phyloP scores from a whole-genome alignment of 371 early-diverging fungal genomes.

The Actinomortierella wolfii region DNA sequence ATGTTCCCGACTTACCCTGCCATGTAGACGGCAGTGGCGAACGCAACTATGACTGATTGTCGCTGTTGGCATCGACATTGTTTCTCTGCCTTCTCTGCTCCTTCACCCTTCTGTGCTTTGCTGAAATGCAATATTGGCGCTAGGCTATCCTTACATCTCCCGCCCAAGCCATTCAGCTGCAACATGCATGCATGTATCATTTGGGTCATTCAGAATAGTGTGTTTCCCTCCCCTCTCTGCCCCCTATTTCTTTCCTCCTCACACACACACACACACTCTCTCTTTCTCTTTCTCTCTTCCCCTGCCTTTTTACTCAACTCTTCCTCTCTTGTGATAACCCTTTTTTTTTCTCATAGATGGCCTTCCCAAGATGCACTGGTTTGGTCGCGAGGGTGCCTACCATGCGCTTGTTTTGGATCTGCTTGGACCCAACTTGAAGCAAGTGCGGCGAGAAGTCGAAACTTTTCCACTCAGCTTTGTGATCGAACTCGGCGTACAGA shows the following conservation, averaged over 20 bases:
- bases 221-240: slow-evolving; percentile 6
- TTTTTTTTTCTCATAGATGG: slow-evolving; percentile 55
- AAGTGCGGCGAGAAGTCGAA: slow-evolving; percentile 66
- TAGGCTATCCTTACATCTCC: slow-evolving; percentile 12
- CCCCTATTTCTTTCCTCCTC: slow-evolving; percentile 1
- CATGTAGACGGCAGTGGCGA: too few species aligned
- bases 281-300: slow-evolving; percentile 2
- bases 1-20: slow-evolving; percentile 3
- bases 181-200: slow-evolving; percentile 16
- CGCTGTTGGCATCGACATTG: too few species aligned
- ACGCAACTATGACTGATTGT: too few species aligned
- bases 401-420: slow-evolving; percentile 95
- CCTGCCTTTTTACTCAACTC: neutral
- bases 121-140: slow-evolving; percentile 11
- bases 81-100: neutral
- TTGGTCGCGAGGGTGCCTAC: slow-evolving; percentile 89
- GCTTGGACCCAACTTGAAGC: slow-evolving; percentile 93
- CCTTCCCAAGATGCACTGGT: slow-evolving; percentile 87
- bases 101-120: slow-evolving; percentile 3
- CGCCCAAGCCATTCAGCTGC: slow-evolving; percentile 16
- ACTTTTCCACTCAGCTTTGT: slow-evolving; percentile 55
- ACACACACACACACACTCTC: neutral
- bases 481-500: slow-evolving; percentile 59
- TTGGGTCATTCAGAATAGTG: slow-evolving; percentile 6
- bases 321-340: neutral